Evolutionary conservation across 306 rosid species (phyloP).

Genomic region (Mimosa pudica): DNA sequence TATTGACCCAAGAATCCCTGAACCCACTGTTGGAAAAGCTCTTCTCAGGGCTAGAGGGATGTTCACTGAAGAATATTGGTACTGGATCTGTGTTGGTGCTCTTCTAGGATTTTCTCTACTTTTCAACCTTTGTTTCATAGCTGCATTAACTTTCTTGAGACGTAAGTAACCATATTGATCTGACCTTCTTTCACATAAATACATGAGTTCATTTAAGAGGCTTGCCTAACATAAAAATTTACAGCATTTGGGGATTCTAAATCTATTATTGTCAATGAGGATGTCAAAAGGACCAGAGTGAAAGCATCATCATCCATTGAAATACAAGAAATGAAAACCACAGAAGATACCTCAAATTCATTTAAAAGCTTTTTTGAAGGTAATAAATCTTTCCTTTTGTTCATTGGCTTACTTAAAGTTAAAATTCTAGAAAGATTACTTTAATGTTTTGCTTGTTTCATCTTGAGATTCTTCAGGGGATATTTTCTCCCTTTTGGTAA

Average conservation of each 20-base stretch:
- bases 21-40: slow-evolving; percentile 67
- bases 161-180: slow-evolving; percentile 52
- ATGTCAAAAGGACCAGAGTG: background rate
- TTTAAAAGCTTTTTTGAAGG: background rate
- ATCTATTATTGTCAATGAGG: slow-evolving; percentile 51
- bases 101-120: slow-evolving; percentile 66
- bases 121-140: slow-evolving; percentile 55
- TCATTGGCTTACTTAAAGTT: background rate
- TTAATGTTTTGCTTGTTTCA: background rate
- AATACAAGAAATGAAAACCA: background rate
- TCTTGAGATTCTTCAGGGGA: background rate
- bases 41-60: slow-evolving; percentile 70
- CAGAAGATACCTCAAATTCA: background rate
- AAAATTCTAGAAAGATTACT: background rate
- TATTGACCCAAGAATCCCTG: slow-evolving; percentile 40
- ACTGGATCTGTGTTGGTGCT: slow-evolving; percentile 79
- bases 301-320: background rate
- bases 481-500: background rate
- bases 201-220: slow-evolving; percentile 10
- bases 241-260: slow-evolving; percentile 68
- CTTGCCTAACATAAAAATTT: slow-evolving; percentile 17
- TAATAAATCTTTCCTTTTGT: background rate
- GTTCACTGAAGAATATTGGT: slow-evolving; percentile 65
- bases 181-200: background rate
- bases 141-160: slow-evolving; percentile 61